Evolutionary conservation across 2,329 filamentous ascomycete species (phyloP).

Genomic region (Didymellaceae sp.): DNA sequence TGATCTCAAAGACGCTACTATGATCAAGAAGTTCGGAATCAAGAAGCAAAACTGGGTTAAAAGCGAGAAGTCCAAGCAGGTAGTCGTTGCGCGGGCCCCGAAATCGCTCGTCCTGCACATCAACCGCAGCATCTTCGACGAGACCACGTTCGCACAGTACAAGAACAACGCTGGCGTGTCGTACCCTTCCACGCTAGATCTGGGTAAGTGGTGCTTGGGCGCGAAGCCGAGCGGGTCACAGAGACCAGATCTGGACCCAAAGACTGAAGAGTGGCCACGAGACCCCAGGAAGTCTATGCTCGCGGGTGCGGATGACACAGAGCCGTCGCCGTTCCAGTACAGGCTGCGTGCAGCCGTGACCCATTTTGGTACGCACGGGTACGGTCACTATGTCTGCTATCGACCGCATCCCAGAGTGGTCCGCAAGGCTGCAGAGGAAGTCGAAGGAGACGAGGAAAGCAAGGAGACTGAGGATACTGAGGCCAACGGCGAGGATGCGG

Average conservation of each 20-base stretch:
- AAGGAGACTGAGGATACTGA: slow-evolving; percentile 9
- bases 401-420: slow-evolving; percentile 65
- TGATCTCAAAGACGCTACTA: slow-evolving; percentile 67
- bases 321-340: slow-evolving; percentile 61
- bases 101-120: slow-evolving; percentile 84
- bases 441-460: slow-evolving; percentile 4
- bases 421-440: slow-evolving; percentile 5
- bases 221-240: slow-evolving; percentile 50
- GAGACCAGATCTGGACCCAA: slow-evolving; percentile 41
- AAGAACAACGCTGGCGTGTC: slow-evolving; percentile 84
- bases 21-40: slow-evolving; percentile 56
- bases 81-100: slow-evolving; percentile 82
- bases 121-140: slow-evolving; percentile 90
- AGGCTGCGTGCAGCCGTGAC: slow-evolving; percentile 84
- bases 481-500: slow-evolving; percentile 36
- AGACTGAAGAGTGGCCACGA: slow-evolving; percentile 70
- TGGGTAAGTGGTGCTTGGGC: slow-evolving; percentile 86
- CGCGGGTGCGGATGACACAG: slow-evolving; percentile 47
- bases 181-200: slow-evolving; percentile 76
- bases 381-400: slow-evolving; percentile 95
- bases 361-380: slow-evolving; percentile 89
- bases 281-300: slow-evolving; percentile 78
- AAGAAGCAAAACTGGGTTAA: slow-evolving; percentile 70
- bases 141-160: slow-evolving; percentile 75
- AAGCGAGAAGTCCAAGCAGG: slow-evolving; percentile 88